Evolutionary conservation across 768 basidiomycete species (phyloP).

Genomic region (Tylopilus rubrobrunneus): DNA sequence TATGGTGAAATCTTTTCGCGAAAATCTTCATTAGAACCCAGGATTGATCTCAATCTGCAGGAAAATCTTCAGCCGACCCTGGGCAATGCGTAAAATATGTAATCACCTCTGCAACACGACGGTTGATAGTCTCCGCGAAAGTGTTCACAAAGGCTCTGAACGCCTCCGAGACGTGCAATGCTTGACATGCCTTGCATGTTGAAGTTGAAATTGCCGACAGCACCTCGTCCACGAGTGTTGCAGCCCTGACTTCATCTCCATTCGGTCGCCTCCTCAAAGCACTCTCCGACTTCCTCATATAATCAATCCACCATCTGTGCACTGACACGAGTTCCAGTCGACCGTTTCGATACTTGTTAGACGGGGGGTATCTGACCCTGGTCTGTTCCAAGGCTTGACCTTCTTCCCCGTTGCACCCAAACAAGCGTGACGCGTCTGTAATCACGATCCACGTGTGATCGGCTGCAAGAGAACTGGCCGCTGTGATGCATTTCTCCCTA

Average conservation of each 20-base stretch:
- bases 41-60: slow-evolving; percentile 12
- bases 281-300: slow-evolving; percentile 9
- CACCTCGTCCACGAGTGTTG: not conserved
- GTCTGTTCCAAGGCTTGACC: not conserved
- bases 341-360: not conserved
- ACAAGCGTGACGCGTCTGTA: not conserved
- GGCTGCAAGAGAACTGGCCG: not conserved
- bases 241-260: slow-evolving; percentile 1
- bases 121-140: slow-evolving; percentile 6
- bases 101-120: slow-evolving; percentile 6
- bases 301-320: slow-evolving; percentile 16
- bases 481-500: slow-evolving; percentile 2
- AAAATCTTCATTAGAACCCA: not conserved
- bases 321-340: not conserved
- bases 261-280: slow-evolving; percentile 3
- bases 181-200: not conserved
- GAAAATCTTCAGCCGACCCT: not conserved
- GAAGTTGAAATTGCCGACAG: slow-evolving; percentile 4
- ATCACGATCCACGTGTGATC: slow-evolving; percentile 11
- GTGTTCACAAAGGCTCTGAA: slow-evolving; percentile 10
- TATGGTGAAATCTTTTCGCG: not conserved
- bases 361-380: not conserved
- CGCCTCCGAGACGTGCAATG: not conserved
- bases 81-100: not conserved
- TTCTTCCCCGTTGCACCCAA: not conserved